phyloP scores from a whole-genome alignment of 2,329 filamentous ascomycete genomes.

The Xylaria multiplex region DNA sequence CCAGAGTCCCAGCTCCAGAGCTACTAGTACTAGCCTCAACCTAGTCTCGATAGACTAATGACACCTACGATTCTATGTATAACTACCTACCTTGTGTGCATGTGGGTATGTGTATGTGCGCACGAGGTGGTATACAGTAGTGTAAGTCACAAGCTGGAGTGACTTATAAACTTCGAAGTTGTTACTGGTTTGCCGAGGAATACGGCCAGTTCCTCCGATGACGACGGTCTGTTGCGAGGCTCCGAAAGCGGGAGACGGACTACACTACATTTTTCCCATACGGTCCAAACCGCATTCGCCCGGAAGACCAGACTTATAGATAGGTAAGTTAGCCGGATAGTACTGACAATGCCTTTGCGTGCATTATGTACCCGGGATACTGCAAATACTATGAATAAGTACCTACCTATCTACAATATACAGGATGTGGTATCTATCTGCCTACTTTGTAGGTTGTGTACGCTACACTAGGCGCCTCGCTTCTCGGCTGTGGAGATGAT shows the following conservation, averaged over 20 bases:
- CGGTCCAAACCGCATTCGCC: slow-evolving; percentile 2
- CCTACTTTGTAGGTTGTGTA: no score
- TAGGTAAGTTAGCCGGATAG: no score
- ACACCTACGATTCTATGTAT: no score
- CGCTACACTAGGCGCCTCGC: background rate
- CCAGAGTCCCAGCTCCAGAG: background rate
- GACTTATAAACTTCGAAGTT: background rate
- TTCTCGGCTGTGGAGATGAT: slow-evolving; percentile 17
- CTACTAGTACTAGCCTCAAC: background rate
- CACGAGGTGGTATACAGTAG: no score
- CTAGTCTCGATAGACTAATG: background rate
- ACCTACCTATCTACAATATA: no score
- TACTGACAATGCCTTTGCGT: background rate
- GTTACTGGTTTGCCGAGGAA: slow-evolving; percentile 17
- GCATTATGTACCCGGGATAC: background rate
- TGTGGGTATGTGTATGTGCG: no score
- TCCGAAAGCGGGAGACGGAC: slow-evolving; percentile 48
- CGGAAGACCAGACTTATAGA: background rate
- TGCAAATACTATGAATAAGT: no score
- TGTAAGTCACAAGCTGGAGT: background rate
- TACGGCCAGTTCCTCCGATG: slow-evolving; percentile 33
- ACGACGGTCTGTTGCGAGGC: slow-evolving; percentile 47
- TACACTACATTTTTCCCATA: slow-evolving; percentile 9
- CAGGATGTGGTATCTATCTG: no score
- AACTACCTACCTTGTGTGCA: no score